These are phyloP conservation scores for Mycena vulgaris DNA, from an alignment of 768 basidiomycete species.

Conservation along the genomic window DNA sequence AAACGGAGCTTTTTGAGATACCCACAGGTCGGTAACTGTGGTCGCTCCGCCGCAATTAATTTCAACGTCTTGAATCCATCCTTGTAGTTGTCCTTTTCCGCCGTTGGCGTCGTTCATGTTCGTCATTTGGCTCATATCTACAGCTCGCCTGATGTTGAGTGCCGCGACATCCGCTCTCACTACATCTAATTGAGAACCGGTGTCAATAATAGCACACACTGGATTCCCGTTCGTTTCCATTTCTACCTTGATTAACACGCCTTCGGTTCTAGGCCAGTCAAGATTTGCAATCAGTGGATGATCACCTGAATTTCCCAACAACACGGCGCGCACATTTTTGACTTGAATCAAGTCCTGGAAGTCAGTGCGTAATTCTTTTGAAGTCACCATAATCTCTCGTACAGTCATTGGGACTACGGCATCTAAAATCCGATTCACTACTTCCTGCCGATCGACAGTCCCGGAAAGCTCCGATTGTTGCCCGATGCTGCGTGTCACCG, in stretches of 20 bases:
- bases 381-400: background rate
- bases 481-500: background rate
- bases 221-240: no score
- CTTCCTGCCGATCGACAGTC: background rate
- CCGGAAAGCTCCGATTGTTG: background rate
- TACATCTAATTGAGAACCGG: background rate
- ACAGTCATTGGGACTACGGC: background rate
- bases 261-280: background rate
- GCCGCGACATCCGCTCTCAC: background rate
- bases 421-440: background rate
- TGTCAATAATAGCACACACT: no score
- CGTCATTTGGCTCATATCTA: background rate
- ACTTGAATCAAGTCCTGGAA: background rate
- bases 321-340: background rate
- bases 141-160: background rate
- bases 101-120: background rate
- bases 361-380: background rate
- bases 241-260: background rate
- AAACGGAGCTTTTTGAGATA: background rate
- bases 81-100: background rate
- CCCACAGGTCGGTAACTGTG: background rate
- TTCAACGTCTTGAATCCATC: background rate
- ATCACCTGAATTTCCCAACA: background rate
- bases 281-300: background rate
- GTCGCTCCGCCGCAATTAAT: background rate